Evolutionary conservation across 2,329 filamentous ascomycete species (phyloP), one percentile per base, ranked within the genome.

Genomic region (Microcyclospora tardicrescens): DNA sequence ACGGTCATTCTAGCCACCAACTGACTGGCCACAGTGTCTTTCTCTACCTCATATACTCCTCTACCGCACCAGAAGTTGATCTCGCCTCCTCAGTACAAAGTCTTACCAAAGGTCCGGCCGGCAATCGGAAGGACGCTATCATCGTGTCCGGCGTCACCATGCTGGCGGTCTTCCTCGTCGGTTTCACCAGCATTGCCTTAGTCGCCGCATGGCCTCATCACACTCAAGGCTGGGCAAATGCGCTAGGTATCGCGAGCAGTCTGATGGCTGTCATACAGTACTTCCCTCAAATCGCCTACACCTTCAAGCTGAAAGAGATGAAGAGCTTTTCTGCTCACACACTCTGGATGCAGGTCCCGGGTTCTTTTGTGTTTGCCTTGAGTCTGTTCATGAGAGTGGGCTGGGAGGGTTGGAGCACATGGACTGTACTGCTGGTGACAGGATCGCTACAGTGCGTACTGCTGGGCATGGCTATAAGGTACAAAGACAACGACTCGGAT

Each of bases 281-380:
- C 61, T 67, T 98, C 12, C 91, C 91, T 0, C 91, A 98, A 63
- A 93, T 98, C 47, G 86, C 79, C 65, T 95, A 83, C 37, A 98
- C 91, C 0, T 93, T 84, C 63, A 73, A 69, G 37, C 67, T 95
- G 41, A 82, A 89, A 57, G 80, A 87, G 52, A 81, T 93, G 2
- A 86, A 86, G 39, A 94, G 86, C 58, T 65, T 98, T 51, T 94
- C 85, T 54, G 91, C 98, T 40, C 81, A 85, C 4, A 96, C 95
- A 81, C 96, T 98, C 87, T 82, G 83, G 57, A 94, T 98, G 28
- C 91, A 98, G 61, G 95, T 89, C 0, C 91, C 91, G 0, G 91
- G 91, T 0, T 86, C 85, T 42, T 79, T 94, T 50, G 65, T 98
- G 6, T 96, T 93, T 64, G 86, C 89, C 0, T 79, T 73, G 10